Evolutionary conservation across 2,329 filamentous ascomycete species (phyloP).

Genomic region (Cytospora piceicola): DNA sequence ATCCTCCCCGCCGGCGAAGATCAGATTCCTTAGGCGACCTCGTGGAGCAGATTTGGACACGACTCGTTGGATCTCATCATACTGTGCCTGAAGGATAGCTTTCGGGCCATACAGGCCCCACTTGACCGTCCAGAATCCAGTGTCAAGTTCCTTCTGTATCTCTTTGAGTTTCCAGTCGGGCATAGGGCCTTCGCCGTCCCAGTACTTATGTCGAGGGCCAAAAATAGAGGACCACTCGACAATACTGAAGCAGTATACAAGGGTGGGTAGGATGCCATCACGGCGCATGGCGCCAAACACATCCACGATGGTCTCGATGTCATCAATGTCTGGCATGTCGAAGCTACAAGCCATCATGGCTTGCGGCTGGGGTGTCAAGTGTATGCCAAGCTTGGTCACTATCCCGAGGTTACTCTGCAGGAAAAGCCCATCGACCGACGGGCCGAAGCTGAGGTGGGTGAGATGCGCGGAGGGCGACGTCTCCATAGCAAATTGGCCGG

Average conservation of each 20-base stretch:
- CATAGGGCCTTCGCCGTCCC: conserved; percentile 48
- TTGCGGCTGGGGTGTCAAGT: conserved; percentile 46
- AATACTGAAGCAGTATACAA: conserved; percentile 50
- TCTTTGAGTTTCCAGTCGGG: conserved; percentile 50
- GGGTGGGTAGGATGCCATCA: conserved; percentile 47
- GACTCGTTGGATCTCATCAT: conserved; percentile 45
- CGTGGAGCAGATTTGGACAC: conserved; percentile 42
- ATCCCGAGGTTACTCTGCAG: conserved; percentile 58
- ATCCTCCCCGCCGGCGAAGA: conserved; percentile 43
- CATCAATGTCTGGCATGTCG: conserved; percentile 49
- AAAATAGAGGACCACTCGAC: conserved; percentile 51
- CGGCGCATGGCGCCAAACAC: conserved; percentile 49
- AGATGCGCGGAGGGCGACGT: conserved; percentile 45
- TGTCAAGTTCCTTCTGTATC: conserved; percentile 45
- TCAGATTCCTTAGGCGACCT: conserved; percentile 42
- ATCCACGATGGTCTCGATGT: conserved; percentile 48
- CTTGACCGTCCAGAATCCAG: conserved; percentile 50
- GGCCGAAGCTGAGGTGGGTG: conserved; percentile 46
- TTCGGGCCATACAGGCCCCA: conserved; percentile 50
- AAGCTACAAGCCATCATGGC: conserved; percentile 52
- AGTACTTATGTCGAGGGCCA: conserved; percentile 48
- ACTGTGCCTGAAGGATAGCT: conserved; percentile 49
- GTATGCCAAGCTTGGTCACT: conserved; percentile 59
- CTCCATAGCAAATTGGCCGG: conserved; percentile 39
- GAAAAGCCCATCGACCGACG: conserved; percentile 53